Evolutionary conservation across 192 early-diverging fungal genomes (phyloP).

Genomic region (Umbelopsis sp.): DNA sequence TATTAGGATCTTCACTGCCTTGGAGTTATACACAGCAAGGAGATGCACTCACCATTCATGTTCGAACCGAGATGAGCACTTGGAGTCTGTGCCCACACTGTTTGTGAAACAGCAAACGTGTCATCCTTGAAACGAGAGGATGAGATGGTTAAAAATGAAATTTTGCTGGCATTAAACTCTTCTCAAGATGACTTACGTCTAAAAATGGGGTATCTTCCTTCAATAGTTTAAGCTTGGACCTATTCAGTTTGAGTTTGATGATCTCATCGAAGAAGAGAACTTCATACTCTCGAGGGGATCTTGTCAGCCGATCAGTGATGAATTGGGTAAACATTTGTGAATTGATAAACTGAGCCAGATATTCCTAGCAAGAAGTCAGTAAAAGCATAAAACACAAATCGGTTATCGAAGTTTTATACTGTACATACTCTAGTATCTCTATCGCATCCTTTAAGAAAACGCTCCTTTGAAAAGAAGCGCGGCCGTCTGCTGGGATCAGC

Average conservation of each 20-base stretch:
- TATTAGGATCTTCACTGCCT: neutral
- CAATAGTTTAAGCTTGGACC: conserved; percentile 68
- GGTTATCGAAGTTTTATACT: neutral
- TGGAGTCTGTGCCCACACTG: neutral
- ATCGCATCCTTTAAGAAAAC: conserved; percentile 43
- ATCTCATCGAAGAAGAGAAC: conserved; percentile 81
- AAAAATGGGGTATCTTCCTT: conserved; percentile 68
- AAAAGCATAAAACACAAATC: neutral
- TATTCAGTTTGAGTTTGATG: conserved; percentile 79
- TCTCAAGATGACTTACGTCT: conserved; percentile 40
- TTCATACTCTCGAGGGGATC: conserved; percentile 65
- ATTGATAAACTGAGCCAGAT: conserved; percentile 60
- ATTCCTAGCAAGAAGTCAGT: conserved; percentile 10
- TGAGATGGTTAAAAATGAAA: neutral
- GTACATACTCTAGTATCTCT: conserved; percentile 34
- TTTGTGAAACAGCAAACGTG: neutral
- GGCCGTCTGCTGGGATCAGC: conserved; percentile 8
- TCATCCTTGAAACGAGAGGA: neutral
- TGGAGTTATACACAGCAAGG: neutral
- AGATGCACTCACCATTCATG: neutral
- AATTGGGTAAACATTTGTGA: conserved; percentile 84
- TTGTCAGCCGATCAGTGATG: conserved; percentile 67
- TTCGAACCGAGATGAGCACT: neutral
- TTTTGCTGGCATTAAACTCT: neutral
- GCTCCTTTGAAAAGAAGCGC: conserved; percentile 30